Percentiles rank a stretch among this genome's conserved stretches.
Conservation (phyloP, 2,329 filamentous ascomycete genomes). For the Alternaria gansuensis region DNA sequence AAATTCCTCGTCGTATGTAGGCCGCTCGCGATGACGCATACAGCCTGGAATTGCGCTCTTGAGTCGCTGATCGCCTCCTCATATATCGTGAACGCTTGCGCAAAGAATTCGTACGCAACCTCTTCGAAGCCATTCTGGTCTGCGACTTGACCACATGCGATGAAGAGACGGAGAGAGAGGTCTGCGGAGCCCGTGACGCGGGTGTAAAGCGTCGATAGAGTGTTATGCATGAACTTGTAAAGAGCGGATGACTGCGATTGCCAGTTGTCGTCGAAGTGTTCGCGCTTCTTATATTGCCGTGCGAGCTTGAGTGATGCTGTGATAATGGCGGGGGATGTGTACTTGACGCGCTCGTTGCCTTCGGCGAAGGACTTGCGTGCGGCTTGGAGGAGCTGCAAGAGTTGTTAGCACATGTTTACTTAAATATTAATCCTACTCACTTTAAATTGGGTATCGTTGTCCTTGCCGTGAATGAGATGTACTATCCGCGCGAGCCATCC, state of each 20-base stretch:
- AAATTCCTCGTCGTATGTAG: slow-evolving; percentile 91
- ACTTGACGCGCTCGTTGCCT: slow-evolving; percentile 94
- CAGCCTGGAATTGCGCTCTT: slow-evolving; percentile 95
- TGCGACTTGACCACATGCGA: slow-evolving; percentile 89
- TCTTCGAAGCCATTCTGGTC: slow-evolving; percentile 93
- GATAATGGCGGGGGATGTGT: slow-evolving; percentile 91
- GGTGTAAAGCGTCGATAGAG: slow-evolving; percentile 85
- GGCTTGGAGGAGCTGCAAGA: slow-evolving; percentile 76
- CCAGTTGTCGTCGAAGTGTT: slow-evolving; percentile 84
- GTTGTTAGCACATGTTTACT: slow-evolving; percentile 18
- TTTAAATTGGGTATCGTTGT: slow-evolving; percentile 95
- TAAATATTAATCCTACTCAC: slow-evolving; percentile 41
- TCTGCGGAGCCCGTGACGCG: slow-evolving; percentile 88
- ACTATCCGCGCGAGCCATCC: slow-evolving; percentile 94
- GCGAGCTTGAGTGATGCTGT: slow-evolving; percentile 91
- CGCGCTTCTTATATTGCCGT: slow-evolving; percentile 84
- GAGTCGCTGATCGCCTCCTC: slow-evolving; percentile 96
- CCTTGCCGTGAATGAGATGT: slow-evolving; percentile 80
- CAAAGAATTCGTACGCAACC: slow-evolving; percentile 97
- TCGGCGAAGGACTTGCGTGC: slow-evolving; percentile 86
- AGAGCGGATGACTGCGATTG: slow-evolving; percentile 78
- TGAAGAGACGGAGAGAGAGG: slow-evolving; percentile 86
- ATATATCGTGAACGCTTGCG: slow-evolving; percentile 97
- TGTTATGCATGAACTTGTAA: slow-evolving; percentile 94
- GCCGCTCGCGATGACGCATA: slow-evolving; percentile 90